These are phyloP conservation scores for Rutstroemia sp. DNA, from an alignment of 2,329 filamentous ascomycete genomes.

Conservation along the genomic window DNA sequence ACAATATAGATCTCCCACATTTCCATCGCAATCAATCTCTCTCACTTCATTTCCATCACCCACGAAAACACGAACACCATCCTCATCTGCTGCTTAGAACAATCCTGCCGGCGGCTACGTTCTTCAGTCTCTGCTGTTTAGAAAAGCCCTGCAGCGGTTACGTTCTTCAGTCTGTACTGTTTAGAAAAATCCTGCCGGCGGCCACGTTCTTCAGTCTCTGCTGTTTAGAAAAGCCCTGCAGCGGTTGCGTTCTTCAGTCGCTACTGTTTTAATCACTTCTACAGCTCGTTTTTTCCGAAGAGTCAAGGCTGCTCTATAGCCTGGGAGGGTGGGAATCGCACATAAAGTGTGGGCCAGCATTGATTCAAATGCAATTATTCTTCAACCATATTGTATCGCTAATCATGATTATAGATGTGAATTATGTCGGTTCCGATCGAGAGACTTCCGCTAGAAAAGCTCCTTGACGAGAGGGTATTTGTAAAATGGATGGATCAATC, in stretches of 20 bases:
- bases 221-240: too few relatives aligned
- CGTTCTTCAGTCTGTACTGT: too few relatives aligned
- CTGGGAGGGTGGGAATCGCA: background rate
- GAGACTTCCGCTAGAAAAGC: background rate
- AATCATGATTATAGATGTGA: background rate
- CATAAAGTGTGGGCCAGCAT: background rate
- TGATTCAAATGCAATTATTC: background rate
- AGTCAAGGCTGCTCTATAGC: conserved; percentile 1
- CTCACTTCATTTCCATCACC: too few relatives aligned
- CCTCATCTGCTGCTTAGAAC: too few relatives aligned
- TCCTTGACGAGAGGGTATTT: background rate
- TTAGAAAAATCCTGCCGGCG: background rate
- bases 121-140: too few relatives aligned
- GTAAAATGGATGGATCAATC: background rate
- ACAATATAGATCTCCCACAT: too few relatives aligned
- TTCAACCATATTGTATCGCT: background rate
- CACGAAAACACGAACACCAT: too few relatives aligned
- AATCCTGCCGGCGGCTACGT: too few relatives aligned
- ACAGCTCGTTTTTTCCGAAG: background rate
- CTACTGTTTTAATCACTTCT: background rate
- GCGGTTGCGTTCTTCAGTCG: too few relatives aligned
- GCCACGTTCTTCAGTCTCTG: background rate
- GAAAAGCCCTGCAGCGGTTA: too few relatives aligned
- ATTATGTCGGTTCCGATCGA: background rate
- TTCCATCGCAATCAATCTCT: too few relatives aligned